Conservation (phyloP, 768 basidiomycete genomes). For the Calocera cornea region DNA sequence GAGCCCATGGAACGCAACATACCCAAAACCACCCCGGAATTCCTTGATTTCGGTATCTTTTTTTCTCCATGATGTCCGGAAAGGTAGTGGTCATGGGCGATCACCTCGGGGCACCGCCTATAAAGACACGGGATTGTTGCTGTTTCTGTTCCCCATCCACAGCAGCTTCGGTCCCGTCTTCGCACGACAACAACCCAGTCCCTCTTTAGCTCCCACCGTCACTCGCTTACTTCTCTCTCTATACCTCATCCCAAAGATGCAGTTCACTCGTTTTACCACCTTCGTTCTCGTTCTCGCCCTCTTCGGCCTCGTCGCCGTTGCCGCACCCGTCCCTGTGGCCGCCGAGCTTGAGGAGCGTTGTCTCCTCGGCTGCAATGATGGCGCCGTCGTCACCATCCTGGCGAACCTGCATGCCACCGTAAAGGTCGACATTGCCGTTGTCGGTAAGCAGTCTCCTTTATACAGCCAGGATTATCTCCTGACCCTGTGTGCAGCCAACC, state of each 20-base stretch:
- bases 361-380: neutral
- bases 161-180: neutral
- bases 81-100: too few relatives aligned
- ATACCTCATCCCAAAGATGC: neutral
- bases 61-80: neutral
- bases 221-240: neutral
- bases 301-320: conserved; percentile 1
- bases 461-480: neutral
- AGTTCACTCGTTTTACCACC: conserved; percentile 5
- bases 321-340: neutral
- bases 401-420: neutral
- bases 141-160: neutral
- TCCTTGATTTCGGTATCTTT: too few relatives aligned
- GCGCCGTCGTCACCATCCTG: neutral
- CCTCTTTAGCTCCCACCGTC: neutral
- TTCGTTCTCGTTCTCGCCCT: neutral
- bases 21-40: neutral
- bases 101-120: too few relatives aligned
- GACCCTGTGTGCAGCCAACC: neutral
- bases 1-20: conserved; percentile 2
- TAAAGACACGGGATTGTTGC: neutral
- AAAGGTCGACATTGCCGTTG: neutral
- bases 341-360: neutral
- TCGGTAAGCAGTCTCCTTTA: neutral
- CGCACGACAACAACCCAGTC: neutral